Conservation (phyloP, 441 rosid genomes). For the Eruca vesicaria region DNA sequence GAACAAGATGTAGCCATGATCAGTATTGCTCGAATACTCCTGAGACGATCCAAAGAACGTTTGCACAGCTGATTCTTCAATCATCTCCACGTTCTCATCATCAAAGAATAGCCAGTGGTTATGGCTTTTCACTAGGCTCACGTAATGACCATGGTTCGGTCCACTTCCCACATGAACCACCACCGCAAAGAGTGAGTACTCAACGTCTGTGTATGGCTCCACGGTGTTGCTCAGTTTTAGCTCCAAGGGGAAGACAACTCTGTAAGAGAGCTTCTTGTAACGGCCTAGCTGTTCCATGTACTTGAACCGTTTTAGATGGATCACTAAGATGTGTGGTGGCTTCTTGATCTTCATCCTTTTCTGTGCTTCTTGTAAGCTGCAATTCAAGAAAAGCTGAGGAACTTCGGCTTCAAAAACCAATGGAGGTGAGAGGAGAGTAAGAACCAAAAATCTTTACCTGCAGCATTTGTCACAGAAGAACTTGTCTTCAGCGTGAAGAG, state of each 20-base stretch:
- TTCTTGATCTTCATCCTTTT: constrained; percentile 99
- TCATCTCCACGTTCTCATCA: constrained; percentile 93
- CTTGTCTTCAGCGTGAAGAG: constrained; percentile 92
- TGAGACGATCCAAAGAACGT: constrained; percentile 97
- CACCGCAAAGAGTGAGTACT: constrained; percentile 90
- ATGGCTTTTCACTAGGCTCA: constrained; percentile 95
- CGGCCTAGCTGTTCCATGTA: constrained; percentile 92
- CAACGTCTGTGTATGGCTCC: constrained; percentile 73
- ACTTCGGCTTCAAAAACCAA: not conserved
- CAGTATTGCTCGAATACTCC: constrained; percentile 90
- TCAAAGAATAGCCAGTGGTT: constrained; percentile 94
- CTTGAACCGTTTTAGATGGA: constrained; percentile 86
- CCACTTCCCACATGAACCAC: constrained; percentile 97
- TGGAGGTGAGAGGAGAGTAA: not conserved
- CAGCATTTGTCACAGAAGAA: constrained; percentile 98
- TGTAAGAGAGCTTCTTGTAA: constrained; percentile 83
- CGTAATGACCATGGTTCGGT: constrained; percentile 92
- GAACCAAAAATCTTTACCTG: constrained; percentile 51
- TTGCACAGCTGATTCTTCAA: constrained; percentile 94
- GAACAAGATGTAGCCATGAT: constrained; percentile 93
- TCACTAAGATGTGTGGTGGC: constrained; percentile 83
- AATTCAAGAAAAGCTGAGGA: not conserved
- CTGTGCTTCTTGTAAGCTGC: constrained; percentile 95
- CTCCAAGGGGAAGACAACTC: constrained; percentile 89
- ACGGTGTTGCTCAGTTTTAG: constrained; percentile 86